Conservation (phyloP, 306 rosid genomes). For the Castanopsis chinensis region DNA sequence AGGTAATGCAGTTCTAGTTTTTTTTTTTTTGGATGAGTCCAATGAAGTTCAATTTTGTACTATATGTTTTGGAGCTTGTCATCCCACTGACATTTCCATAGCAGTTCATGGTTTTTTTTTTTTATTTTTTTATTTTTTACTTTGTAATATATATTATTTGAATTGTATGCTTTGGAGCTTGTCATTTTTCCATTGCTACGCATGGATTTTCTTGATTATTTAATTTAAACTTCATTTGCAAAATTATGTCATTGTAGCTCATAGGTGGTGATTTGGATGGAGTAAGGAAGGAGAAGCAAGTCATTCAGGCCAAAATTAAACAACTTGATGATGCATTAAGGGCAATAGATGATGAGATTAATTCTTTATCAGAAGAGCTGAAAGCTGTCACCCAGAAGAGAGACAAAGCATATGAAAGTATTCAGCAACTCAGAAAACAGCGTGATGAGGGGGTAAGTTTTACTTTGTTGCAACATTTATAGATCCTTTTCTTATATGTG, state of each 20-base stretch:
- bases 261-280: slow-evolving; percentile 90
- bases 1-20: slow-evolving; percentile 49
- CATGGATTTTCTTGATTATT: background rate
- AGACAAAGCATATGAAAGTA: slow-evolving; percentile 60
- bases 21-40: no score
- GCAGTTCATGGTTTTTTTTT: background rate
- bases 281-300: slow-evolving; percentile 83
- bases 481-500: background rate
- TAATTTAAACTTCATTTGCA: background rate
- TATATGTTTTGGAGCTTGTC: slow-evolving; percentile 9
- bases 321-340: slow-evolving; percentile 69
- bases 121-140: background rate
- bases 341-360: slow-evolving; percentile 56
- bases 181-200: background rate
- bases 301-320: slow-evolving; percentile 72
- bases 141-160: background rate
- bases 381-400: slow-evolving; percentile 55
- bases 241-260: slow-evolving; percentile 46
- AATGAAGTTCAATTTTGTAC: slow-evolving; percentile 28
- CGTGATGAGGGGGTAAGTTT: slow-evolving; percentile 78
- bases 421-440: slow-evolving; percentile 66
- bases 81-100: slow-evolving; percentile 1
- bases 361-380: slow-evolving; percentile 68
- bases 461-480: background rate
- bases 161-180: slow-evolving; percentile 12